Evolutionary conservation across 139 green algal genomes (phyloP).

Genomic region (Parachlorella kessleri): DNA sequence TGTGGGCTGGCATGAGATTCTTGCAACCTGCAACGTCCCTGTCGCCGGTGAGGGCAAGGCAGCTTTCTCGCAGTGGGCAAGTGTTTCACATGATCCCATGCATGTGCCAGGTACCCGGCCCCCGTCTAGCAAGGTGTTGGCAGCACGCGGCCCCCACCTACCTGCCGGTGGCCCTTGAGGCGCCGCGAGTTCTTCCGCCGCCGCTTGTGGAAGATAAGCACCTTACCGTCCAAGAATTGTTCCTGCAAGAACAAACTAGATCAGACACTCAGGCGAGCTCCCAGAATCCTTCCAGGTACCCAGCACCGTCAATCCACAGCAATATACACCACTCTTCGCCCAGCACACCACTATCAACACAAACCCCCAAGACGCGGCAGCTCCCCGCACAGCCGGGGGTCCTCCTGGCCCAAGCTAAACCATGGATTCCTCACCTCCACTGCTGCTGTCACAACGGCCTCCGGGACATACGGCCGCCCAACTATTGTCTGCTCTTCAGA

Average conservation of each 20-base stretch:
- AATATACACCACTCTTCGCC: neutral
- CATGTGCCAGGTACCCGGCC: neutral
- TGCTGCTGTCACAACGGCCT: conserved; percentile 46
- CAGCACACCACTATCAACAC: neutral
- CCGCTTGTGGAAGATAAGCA: conserved; percentile 89
- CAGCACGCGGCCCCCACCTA: neutral
- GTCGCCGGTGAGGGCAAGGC: neutral
- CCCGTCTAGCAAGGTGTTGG: neutral
- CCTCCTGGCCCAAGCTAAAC: neutral
- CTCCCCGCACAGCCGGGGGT: too few species aligned
- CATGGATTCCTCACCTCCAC: conserved; percentile 47
- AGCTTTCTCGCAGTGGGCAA: neutral
- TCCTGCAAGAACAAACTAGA: too few species aligned
- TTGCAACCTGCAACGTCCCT: too few species aligned
- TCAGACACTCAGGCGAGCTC: too few species aligned
- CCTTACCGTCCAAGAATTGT: conserved; percentile 80
- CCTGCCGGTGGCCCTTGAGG: conserved; percentile 69
- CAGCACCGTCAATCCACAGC: too few species aligned
- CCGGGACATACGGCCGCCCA: conserved; percentile 57
- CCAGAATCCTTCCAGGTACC: too few species aligned
- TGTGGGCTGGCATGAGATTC: too few species aligned
- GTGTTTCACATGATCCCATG: neutral
- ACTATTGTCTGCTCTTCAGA: conserved; percentile 59
- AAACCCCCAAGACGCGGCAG: too few species aligned
- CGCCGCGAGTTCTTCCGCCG: conserved; percentile 80